Percentiles rank a stretch among this genome's conserved stretches.
Conservation (phyloP, 345 rosid genomes). For the Salix caprea region DNA sequence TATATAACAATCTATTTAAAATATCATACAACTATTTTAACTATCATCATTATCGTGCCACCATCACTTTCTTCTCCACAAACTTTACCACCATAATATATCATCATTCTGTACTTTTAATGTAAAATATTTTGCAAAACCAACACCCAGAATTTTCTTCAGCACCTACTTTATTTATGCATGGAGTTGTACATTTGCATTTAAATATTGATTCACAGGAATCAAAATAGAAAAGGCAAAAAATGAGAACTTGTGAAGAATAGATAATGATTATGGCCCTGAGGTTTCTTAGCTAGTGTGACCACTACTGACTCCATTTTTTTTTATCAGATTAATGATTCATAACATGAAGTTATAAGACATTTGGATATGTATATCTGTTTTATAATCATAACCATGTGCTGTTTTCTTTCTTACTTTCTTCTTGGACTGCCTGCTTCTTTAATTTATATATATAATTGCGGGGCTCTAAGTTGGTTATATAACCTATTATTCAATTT, state of each 20-base stretch:
- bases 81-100: no score
- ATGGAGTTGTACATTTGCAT: background rate
- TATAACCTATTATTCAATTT: no score
- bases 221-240: background rate
- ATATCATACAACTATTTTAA: no score
- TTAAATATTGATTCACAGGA: background rate
- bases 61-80: no score
- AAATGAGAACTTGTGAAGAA: background rate
- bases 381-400: background rate
- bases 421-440: background rate
- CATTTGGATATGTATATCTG: background rate
- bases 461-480: background rate
- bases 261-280: background rate
- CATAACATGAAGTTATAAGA: background rate
- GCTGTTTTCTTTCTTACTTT: background rate
- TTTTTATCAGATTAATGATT: background rate
- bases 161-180: background rate
- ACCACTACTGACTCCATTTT: background rate
- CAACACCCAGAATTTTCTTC: background rate
- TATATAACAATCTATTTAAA: no score
- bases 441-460: no score
- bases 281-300: background rate
- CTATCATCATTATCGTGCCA: no score
- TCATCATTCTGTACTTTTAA: no score
- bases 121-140: no score